Evolutionary conservation across 306 rosid genomes (phyloP).

Genomic region (Quercus aquifolioides): DNA sequence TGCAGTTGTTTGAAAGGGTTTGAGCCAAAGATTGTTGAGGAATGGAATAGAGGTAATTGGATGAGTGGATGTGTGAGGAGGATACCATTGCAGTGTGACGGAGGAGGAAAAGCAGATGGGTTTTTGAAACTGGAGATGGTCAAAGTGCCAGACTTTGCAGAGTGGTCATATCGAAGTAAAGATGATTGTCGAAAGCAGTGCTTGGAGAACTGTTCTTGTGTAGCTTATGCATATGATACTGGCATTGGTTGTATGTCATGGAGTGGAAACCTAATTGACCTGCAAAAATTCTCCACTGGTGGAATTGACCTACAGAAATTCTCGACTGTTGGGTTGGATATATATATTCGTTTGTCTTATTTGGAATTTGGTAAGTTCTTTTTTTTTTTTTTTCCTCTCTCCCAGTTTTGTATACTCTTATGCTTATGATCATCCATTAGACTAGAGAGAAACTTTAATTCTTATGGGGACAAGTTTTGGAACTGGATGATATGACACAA

Average conservation of each 20-base stretch:
- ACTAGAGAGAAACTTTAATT: too few relatives aligned
- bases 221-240: conserved; percentile 14
- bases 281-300: conserved; percentile 14
- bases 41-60: conserved; percentile 17
- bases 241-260: conserved; percentile 33
- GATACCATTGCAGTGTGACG: conserved; percentile 21
- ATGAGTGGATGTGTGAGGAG: not conserved
- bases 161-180: not conserved
- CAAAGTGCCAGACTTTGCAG: conserved; percentile 40
- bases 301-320: conserved; percentile 24
- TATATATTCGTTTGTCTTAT: conserved; percentile 23
- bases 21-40: not conserved
- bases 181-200: conserved; percentile 23
- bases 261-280: conserved; percentile 14
- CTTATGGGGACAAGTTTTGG: too few relatives aligned
- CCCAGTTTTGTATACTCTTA: too few relatives aligned
- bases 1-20: conserved; percentile 18
- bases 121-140: conserved; percentile 22
- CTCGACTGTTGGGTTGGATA: not conserved
- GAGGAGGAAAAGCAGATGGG: conserved; percentile 20
- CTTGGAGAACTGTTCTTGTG: conserved; percentile 27
- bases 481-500: too few relatives aligned
- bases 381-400: too few relatives aligned
- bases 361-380: conserved; percentile 20
- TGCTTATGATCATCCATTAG: too few relatives aligned